phyloP scores from a whole-genome alignment of 2,329 filamentous ascomycete genomes.

The Coniochaeta sp. region DNA sequence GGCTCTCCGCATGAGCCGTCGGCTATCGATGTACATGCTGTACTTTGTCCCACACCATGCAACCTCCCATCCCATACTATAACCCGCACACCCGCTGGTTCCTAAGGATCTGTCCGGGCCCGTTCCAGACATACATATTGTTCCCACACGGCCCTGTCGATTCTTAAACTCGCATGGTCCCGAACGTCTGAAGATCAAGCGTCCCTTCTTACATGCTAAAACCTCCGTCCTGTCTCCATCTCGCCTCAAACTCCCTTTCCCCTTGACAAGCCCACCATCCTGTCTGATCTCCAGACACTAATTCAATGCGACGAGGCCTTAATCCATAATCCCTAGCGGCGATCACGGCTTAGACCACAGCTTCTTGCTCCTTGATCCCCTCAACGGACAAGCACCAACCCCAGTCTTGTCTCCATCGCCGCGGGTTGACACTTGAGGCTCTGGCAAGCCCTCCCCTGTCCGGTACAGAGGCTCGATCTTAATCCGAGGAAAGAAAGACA shows the following conservation, averaged over 20 bases:
- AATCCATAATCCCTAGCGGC: constrained; percentile 1
- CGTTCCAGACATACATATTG: constrained; percentile 7
- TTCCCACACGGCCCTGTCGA: constrained; percentile 22
- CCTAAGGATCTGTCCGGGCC: neutral
- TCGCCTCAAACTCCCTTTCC: constrained; percentile 26
- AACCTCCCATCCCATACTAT: neutral
- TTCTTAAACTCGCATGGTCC: constrained; percentile 35
- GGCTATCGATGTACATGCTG: neutral
- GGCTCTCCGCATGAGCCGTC: neutral
- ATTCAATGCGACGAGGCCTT: constrained; percentile 15
- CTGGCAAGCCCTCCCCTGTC: neutral
- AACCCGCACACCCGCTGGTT: neutral
- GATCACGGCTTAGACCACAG: constrained; percentile 8
- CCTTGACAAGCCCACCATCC: constrained; percentile 18
- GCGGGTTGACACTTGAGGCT: too few relatives aligned
- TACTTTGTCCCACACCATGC: neutral
- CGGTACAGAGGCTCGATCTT: neutral
- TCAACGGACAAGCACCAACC: neutral
- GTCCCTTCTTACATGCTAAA: constrained; percentile 25
- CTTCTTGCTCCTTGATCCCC: neutral
- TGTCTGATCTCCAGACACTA: constrained; percentile 23
- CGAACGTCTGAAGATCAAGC: constrained; percentile 28
- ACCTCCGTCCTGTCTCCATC: constrained; percentile 19
- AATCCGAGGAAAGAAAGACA: neutral
- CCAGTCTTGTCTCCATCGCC: neutral